Conservation (phyloP, 257 asterid species). For the Rhazya stricta region DNA sequence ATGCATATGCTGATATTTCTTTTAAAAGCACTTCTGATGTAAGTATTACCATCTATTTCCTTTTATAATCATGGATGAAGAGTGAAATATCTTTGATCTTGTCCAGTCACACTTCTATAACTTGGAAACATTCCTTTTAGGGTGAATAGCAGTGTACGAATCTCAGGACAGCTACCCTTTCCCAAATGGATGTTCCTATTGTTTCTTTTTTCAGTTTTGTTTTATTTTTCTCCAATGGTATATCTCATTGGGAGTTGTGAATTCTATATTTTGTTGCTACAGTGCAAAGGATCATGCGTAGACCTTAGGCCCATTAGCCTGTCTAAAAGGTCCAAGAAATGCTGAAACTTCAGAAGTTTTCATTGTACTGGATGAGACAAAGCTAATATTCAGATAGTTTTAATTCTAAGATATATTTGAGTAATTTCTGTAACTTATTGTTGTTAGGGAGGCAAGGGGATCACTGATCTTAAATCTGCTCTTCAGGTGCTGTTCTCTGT, state of each 20-base stretch:
- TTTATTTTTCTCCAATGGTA: neutral
- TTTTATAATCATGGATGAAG: neutral
- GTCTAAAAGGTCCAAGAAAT: neutral
- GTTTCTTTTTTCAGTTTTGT: neutral
- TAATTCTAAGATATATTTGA: neutral
- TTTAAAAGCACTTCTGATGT: conserved; percentile 75
- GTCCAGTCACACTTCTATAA: neutral
- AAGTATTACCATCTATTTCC: conserved; percentile 36
- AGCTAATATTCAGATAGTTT: neutral
- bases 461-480: conserved; percentile 74
- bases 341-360: neutral
- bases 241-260: neutral
- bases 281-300: neutral
- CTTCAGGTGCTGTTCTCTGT: conserved; percentile 54
- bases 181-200: neutral
- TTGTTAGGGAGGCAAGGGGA: conserved; percentile 85
- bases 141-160: neutral
- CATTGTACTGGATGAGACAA: neutral
- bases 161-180: neutral
- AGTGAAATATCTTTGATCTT: conserved; percentile 3
- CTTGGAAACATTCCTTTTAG: neutral
- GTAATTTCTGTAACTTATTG: conserved; percentile 23
- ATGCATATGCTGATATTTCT: conserved; percentile 77
- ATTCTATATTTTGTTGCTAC: neutral
- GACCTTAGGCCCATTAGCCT: neutral